Percentiles rank a stretch among this genome's conserved stretches.
Evolutionary conservation across 371 early-diverging fungal genomes (phyloP).

Genomic region (Saksenaea oblongispora): DNA sequence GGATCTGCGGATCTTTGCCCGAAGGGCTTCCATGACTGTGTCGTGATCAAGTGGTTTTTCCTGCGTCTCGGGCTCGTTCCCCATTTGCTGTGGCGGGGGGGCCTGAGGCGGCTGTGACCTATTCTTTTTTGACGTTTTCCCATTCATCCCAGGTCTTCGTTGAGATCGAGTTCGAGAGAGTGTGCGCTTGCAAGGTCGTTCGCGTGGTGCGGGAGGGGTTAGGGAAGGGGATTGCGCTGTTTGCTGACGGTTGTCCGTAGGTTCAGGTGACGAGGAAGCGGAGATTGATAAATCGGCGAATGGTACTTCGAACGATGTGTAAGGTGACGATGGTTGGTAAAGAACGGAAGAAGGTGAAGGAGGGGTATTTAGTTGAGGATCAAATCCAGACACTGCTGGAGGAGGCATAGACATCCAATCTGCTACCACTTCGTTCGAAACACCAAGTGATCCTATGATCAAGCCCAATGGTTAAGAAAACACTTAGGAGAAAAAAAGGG

Average conservation of each 20-base stretch:
- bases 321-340: conserved; percentile 33
- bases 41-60: conserved; percentile 23
- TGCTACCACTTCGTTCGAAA: conserved; percentile 4
- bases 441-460: conserved; percentile 17
- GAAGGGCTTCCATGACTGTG: conserved; percentile 28
- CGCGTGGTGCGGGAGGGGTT: neutral
- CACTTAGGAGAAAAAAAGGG: neutral
- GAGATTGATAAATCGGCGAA: conserved; percentile 45
- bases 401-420: conserved; percentile 16
- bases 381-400: neutral
- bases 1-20: conserved; percentile 22
- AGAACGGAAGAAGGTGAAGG: conserved; percentile 36
- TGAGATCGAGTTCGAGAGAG: conserved; percentile 40
- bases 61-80: neutral
- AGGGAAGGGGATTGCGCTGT: conserved; percentile 10
- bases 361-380: conserved; percentile 24
- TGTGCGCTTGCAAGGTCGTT: conserved; percentile 25
- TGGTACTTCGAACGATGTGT: conserved; percentile 38
- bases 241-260: conserved; percentile 1
- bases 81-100: conserved; percentile 6
- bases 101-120: conserved; percentile 12
- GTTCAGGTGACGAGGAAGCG: conserved; percentile 37
- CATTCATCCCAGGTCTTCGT: conserved; percentile 27
- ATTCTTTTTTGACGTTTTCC: conserved; percentile 29
- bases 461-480: neutral